Percentiles rank a stretch among this genome's conserved stretches.
Conservation (phyloP, 208 protist species). For the Plasmodiophora brassicae region DNA sequence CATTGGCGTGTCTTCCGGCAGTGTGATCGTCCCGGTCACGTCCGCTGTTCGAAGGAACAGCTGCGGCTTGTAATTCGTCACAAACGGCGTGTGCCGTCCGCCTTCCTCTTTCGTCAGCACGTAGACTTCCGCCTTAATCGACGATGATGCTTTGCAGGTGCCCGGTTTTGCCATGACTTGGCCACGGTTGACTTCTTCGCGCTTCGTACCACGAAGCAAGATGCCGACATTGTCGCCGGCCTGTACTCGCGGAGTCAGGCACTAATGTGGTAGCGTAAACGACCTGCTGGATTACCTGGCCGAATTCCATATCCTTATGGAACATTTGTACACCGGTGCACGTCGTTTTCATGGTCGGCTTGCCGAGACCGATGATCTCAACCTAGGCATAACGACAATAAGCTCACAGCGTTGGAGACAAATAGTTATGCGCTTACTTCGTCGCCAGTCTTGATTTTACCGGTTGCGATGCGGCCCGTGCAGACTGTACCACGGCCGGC, state of each 20-base stretch:
- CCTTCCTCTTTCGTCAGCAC: constrained; percentile 96
- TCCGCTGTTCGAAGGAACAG: constrained; percentile 96
- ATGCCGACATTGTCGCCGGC: constrained; percentile 95
- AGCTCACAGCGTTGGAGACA: too few relatives aligned
- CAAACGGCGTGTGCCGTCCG: constrained; percentile 88
- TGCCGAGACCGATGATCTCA: constrained; percentile 85
- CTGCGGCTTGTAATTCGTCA: constrained; percentile 59
- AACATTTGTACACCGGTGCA: constrained; percentile 58
- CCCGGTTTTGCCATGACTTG: constrained; percentile 82
- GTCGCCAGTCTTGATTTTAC: constrained; percentile 69
- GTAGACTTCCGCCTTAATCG: constrained; percentile 91
- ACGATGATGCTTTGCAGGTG: constrained; percentile 80
- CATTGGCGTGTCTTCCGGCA: constrained; percentile 81
- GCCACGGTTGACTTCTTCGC: constrained; percentile 49
- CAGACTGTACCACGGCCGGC: constrained; percentile 87
- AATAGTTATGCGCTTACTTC: too few relatives aligned
- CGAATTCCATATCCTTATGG: constrained; percentile 66
- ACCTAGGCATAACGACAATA: too few relatives aligned
- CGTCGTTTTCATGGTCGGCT: constrained; percentile 20
- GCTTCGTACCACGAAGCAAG: constrained; percentile 85
- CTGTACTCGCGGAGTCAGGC: too few relatives aligned
- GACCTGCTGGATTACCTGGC: too few relatives aligned
- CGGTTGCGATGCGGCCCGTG: constrained; percentile 81
- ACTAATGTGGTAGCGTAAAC: not conserved
- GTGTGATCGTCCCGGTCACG: constrained; percentile 86